Conservation (phyloP, 305 asterid genomes). For the Solanum aculeatissimum region DNA sequence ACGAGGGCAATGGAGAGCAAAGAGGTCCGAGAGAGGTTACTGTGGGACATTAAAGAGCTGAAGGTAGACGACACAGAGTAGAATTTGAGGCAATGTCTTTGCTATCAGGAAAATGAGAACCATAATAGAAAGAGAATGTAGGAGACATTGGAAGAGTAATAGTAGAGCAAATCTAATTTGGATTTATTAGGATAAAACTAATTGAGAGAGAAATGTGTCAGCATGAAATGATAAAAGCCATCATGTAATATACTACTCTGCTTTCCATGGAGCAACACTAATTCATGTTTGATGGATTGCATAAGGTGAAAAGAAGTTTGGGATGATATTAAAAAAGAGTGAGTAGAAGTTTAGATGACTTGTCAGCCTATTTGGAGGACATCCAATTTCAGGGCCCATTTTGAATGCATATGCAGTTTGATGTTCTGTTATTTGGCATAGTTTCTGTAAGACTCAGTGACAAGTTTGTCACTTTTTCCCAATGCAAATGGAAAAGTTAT, state of each 20-base stretch:
- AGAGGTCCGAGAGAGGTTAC: neutral
- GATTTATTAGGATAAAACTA: neutral
- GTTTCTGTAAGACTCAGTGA: neutral
- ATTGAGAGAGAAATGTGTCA: neutral
- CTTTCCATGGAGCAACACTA: neutral
- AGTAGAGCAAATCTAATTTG: neutral
- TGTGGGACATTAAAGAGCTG: neutral
- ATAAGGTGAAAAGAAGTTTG: neutral
- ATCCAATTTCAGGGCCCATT: neutral
- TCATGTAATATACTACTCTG: neutral
- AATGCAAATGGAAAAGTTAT: neutral
- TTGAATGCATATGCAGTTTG: neutral
- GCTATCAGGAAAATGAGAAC: neutral
- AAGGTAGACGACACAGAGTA: neutral
- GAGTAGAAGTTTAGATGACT: neutral
- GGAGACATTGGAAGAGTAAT: neutral
- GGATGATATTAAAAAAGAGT: neutral
- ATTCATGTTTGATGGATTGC: neutral
- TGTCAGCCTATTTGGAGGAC: neutral
- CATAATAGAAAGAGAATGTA: neutral
- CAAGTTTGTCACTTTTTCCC: neutral
- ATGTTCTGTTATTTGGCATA: neutral
- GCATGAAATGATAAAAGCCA: neutral
- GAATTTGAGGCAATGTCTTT: neutral
- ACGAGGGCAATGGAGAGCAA: neutral